phyloP scores from a whole-genome alignment of 805 yeast species.

The Cyberlindnera euphorbiae region DNA sequence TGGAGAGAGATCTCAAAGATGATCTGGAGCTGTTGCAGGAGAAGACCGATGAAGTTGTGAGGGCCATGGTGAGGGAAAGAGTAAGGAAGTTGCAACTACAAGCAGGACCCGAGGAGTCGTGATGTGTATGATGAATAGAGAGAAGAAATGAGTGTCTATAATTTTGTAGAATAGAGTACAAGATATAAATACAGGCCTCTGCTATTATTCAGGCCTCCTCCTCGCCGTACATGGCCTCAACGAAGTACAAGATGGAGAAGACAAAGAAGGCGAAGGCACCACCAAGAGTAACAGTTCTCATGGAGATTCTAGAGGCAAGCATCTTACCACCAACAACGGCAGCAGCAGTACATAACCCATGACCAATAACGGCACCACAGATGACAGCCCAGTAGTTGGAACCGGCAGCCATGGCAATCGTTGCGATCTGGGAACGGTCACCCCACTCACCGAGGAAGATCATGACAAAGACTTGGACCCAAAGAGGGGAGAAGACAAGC shows the following conservation, averaged over 20 bases:
- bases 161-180: too few species aligned
- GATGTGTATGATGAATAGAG: too few species aligned
- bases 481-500: conserved; percentile 68
- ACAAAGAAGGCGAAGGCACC: conserved; percentile 85
- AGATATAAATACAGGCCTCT: too few species aligned
- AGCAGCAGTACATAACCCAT: conserved; percentile 76
- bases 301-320: conserved; percentile 81
- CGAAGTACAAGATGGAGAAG: conserved; percentile 76
- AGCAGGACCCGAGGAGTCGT: not conserved
- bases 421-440: conserved; percentile 95
- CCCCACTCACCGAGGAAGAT: conserved; percentile 99
- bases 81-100: conserved; percentile 5
- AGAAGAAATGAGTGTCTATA: too few species aligned
- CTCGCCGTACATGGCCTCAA: conserved; percentile 44
- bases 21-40: conserved; percentile 34
- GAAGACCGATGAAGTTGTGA: conserved; percentile 40
- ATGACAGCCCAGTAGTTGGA: conserved; percentile 87
- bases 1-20: conserved; percentile 34
- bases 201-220: too few species aligned
- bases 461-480: conserved; percentile 94
- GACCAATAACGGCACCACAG: conserved; percentile 86
- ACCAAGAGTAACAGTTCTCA: conserved; percentile 87
- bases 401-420: conserved; percentile 98
- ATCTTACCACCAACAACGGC: conserved; percentile 95
- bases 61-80: conserved; percentile 34